Conservation (phyloP, 306 rosid genomes). For the Crotalaria pallida region DNA sequence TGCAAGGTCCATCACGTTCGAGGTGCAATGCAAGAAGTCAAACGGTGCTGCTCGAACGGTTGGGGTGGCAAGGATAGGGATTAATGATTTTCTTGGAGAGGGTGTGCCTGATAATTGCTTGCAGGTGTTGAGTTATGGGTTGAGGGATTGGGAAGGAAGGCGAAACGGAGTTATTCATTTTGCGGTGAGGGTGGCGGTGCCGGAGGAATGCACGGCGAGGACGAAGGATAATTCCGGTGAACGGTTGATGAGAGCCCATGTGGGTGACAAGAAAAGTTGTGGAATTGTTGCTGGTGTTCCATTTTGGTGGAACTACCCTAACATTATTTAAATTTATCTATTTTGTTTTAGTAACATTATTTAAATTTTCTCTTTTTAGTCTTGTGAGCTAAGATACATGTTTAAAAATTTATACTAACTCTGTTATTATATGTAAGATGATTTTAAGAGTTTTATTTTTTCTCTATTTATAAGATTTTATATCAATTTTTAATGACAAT, state of each 20-base stretch:
- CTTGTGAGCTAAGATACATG: too few species aligned
- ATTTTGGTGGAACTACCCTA: slow-evolving; percentile 20
- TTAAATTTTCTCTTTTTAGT: neutral
- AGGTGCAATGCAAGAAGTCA: slow-evolving; percentile 40
- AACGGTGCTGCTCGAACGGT: slow-evolving; percentile 8
- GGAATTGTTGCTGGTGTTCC: neutral
- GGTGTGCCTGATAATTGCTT: slow-evolving; percentile 20
- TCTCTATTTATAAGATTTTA: too few species aligned
- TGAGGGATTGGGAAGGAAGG: slow-evolving; percentile 44
- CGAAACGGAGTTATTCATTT: slow-evolving; percentile 52
- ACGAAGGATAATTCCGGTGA: neutral
- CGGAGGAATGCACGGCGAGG: neutral
- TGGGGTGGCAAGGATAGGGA: slow-evolving; percentile 38
- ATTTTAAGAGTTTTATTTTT: too few species aligned
- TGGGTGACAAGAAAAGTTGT: neutral
- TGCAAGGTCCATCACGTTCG: slow-evolving; percentile 30
- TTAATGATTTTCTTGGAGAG: slow-evolving; percentile 28
- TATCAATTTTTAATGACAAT: too few species aligned
- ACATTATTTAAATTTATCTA: neutral
- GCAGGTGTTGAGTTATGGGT: slow-evolving; percentile 46
- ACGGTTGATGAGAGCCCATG: neutral
- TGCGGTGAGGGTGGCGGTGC: slow-evolving; percentile 30
- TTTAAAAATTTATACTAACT: too few species aligned
- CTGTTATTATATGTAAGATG: too few species aligned
- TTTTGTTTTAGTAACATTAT: neutral